Conservation (phyloP, 2,329 filamentous ascomycete species). For the Cordyceps tenuipes region DNA sequence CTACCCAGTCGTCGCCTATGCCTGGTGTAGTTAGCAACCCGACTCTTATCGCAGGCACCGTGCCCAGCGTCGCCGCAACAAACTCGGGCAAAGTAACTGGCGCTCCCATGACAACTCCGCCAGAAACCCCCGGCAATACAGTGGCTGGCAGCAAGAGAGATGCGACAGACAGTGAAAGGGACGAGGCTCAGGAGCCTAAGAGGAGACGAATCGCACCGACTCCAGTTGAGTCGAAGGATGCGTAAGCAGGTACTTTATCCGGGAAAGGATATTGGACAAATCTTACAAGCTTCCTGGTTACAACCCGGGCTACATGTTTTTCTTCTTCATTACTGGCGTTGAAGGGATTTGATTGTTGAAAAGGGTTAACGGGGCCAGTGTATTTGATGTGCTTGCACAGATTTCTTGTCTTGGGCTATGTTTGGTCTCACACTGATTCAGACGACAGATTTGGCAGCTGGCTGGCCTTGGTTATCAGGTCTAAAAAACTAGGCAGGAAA, state of each 20-base stretch:
- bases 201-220: constrained; percentile 65
- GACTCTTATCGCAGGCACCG: constrained; percentile 65
- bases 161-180: constrained; percentile 45
- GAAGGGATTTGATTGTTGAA: not conserved
- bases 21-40: constrained; percentile 63
- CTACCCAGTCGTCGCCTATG: constrained; percentile 50
- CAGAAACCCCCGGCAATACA: constrained; percentile 63
- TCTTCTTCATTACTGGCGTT: not conserved
- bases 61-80: constrained; percentile 68
- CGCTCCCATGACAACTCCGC: constrained; percentile 78
- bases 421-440: not conserved
- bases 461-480: not conserved
- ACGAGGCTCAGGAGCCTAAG: constrained; percentile 50
- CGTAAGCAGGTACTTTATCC: not conserved
- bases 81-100: constrained; percentile 55
- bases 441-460: not conserved
- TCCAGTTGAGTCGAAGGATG: constrained; percentile 33
- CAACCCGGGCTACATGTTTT: not conserved
- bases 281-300: not conserved
- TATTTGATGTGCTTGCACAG: not conserved
- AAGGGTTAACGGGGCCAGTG: not conserved
- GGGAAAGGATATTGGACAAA: not conserved
- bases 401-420: not conserved
- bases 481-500: not conserved
- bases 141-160: constrained; percentile 46